Evolutionary conservation across 768 basidiomycete species (phyloP), one percentile per base, ranked within the genome.

Genomic region (Termitomyces sp.): DNA sequence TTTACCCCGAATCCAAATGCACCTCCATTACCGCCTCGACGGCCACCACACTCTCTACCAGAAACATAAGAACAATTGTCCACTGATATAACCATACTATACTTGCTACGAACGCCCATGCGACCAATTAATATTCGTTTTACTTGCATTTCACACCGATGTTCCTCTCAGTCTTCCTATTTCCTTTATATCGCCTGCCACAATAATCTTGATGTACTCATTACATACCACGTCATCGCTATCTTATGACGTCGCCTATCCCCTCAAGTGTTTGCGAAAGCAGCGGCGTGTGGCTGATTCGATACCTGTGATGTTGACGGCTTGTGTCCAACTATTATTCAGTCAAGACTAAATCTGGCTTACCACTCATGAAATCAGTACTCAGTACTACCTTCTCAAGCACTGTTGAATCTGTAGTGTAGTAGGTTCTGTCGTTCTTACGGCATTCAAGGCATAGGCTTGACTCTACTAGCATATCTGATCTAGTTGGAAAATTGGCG

Each of bases 1-100:
- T 44, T 41, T 29, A 55, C 42, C 29, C 26, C n/a, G 26, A 61
- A 54, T 26, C 20, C 54, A 34, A 64, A 62, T 24, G 61, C 59
- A 31, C 65, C 65, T 15, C 65, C 65, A 24, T 34, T 66, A 44
- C 65, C 65, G 16, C 65, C 63, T n/a, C 64, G 65, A 41, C 64
- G 64, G 13, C 59, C 56, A 13, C 37, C 26, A 20, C 60, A 56
- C 16, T 46, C 42, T 50, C 28, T 33, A 20, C 41, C 51, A 52
- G 53, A 59, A 53, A 41, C 51, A 4, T 26, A 52, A 39, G 29
- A 33, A 44, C 51, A 54, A 34, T 34, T n/a, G 18, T 48, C 20
- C 3, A 51, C 36, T 28, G 24, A 37, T 13, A 51, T 26, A 51
- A 28, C 18, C 28, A 13, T 52, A 28, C 26, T 13, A 52, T 41